Evolutionary conservation across 2,329 filamentous ascomycete species (phyloP), one percentile per base, ranked within the genome.

Genomic region (Ophiostoma sp.): DNA sequence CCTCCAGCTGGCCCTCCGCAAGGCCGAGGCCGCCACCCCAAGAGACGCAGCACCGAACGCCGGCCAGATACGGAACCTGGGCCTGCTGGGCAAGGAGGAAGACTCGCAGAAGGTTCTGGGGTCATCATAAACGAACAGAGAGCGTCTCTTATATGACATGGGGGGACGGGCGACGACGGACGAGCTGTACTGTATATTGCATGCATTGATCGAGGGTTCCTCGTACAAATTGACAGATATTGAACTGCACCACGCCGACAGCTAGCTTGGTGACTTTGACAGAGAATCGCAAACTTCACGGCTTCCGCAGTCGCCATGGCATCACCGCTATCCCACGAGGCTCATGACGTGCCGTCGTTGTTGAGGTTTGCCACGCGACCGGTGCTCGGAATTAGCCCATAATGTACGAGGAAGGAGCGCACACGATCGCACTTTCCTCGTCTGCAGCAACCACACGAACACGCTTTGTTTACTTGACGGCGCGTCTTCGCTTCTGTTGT

Each of bases 51-150:
- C 87, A 69, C 92, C 92, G 70, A 93, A 86, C 72, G 90, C 91
- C 5, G 92, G 91, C 70, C 87, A 95, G 82, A 96, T 98, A 83
- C 85, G 92, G 78, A 93, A 90, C 78, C 79, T 98, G 71, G 94
- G 94, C 62, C 79, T 97, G 73, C 76, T 98, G 74, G 89, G 89
- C 76, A 92, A 92, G 78, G 89, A 95, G 73, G 91, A 96, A 74
- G 91, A 95, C 74, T 86, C 88, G 68, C 86, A 89, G 76, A 84
- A 85, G 76, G 83, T 86, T 69, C 73, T 85, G 66, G 80, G 79
- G 16, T 58, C 69, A 42, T 68, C 68, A 72, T 72, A 66, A 58
- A 18, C 27, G 52, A 58, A 12, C 55, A 6, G 27, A 60, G 52
- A 27, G 8, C 27, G 55, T 38, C 11, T 18, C 38, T 5, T 38